A percentile compares a stretch with the other conserved stretches of the same genome.
These are phyloP conservation scores for Saccharomyces jurei DNA, from an alignment of 805 yeast genomes.

Conservation along the genomic window DNA sequence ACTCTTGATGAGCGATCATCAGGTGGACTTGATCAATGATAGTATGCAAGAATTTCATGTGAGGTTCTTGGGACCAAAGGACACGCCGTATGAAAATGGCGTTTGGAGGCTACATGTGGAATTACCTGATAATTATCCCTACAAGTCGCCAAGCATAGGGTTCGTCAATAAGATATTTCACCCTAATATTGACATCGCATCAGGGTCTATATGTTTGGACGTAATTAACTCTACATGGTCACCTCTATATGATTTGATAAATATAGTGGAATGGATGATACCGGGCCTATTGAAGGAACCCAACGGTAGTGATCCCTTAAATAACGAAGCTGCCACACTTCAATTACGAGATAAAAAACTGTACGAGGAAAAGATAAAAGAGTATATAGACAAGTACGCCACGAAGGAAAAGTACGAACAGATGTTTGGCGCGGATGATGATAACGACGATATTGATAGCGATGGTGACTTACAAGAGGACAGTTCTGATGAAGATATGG, in stretches of 20 bases:
- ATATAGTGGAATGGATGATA: conserved; percentile 84
- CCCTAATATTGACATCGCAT: conserved; percentile 87
- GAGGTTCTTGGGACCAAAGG: conserved; percentile 76
- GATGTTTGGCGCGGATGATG: conserved; percentile 42
- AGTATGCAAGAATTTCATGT: conserved; percentile 82
- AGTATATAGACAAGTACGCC: conserved; percentile 69
- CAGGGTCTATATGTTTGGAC: conserved; percentile 89
- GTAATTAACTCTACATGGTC: conserved; percentile 98
- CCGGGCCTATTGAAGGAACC: conserved; percentile 91
- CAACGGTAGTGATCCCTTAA: conserved; percentile 88
- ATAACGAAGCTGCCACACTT: conserved; percentile 79
- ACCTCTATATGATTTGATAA: conserved; percentile 88
- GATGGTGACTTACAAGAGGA: conserved; percentile 30
- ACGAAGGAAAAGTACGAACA: conserved; percentile 31
- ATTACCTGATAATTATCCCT: conserved; percentile 90
- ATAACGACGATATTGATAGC: conserved; percentile 42
- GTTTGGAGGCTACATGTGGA: conserved; percentile 88
- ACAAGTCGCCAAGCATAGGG: conserved; percentile 92
- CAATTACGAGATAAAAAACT: conserved; percentile 58
- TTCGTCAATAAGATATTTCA: conserved; percentile 86
- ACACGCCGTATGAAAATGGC: conserved; percentile 85
- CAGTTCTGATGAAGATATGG: conserved; percentile 20
- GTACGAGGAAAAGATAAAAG: conserved; percentile 63
- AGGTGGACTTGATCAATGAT: conserved; percentile 75
- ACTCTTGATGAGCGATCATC: conserved; percentile 84